phyloP scores from a whole-genome alignment of 148 eudicot species.

The Silene conica region DNA sequence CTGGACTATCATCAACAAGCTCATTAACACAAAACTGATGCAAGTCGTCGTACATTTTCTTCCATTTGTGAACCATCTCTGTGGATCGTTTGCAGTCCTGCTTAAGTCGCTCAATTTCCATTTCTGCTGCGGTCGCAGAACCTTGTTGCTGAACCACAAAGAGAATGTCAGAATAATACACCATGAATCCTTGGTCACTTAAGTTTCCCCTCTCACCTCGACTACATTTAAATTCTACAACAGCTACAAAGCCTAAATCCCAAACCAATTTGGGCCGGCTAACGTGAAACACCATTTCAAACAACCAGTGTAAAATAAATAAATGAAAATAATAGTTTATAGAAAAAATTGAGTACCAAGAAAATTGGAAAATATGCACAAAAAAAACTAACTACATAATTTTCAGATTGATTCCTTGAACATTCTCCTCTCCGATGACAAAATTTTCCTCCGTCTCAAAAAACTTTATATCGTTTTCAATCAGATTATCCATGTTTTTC shows the following conservation, averaged over 20 bases:
- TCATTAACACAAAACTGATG: constrained; percentile 64
- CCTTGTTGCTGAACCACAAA: constrained; percentile 63
- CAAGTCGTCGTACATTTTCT: constrained; percentile 60
- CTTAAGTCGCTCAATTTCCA: constrained; percentile 72
- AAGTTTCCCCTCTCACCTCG: background rate
- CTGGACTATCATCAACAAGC: constrained; percentile 50
- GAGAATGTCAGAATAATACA: background rate
- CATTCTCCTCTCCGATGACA: background rate
- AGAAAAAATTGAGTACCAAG: background rate
- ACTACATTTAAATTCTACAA: background rate
- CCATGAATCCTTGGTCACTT: background rate
- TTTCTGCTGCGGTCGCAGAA: constrained; percentile 73
- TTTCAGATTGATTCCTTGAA: background rate
- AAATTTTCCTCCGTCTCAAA: background rate
- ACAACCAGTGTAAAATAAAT: background rate
- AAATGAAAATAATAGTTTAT: background rate
- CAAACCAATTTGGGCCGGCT: background rate
- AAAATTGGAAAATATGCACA: background rate
- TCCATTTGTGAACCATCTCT: constrained; percentile 70
- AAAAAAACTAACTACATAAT: background rate
- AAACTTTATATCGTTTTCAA: background rate
- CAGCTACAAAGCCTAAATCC: background rate
- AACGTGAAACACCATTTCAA: background rate
- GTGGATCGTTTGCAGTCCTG: constrained; percentile 48
- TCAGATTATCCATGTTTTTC: too few relatives aligned